Percentiles rank a stretch among this genome's conserved stretches.
Conservation (phyloP, 768 basidiomycete genomes). For the Leucocoprinus sp. region DNA sequence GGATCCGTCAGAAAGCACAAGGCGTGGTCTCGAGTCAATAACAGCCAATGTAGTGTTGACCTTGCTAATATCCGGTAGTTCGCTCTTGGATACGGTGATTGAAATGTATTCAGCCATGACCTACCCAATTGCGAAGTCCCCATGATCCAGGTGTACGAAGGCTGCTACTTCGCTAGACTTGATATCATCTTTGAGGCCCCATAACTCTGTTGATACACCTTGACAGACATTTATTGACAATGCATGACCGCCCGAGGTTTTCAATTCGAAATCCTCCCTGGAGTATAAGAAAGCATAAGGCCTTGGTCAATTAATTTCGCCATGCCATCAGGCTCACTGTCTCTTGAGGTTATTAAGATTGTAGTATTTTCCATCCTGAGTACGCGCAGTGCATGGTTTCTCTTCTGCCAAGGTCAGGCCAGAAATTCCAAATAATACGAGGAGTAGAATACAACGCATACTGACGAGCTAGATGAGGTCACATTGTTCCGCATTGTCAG, state of each 20-base stretch:
- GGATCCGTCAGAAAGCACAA: constrained; percentile 58
- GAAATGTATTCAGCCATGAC: constrained; percentile 13
- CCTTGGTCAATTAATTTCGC: background rate
- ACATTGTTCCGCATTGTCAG: background rate
- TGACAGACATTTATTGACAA: constrained; percentile 62
- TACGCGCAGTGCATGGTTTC: constrained; percentile 52
- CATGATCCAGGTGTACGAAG: constrained; percentile 50
- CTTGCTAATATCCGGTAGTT: constrained; percentile 26
- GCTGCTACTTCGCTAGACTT: constrained; percentile 49
- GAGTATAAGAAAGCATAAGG: constrained; percentile 12
- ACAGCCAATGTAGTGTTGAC: constrained; percentile 59
- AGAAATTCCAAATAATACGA: constrained; percentile 9
- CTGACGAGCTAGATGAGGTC: constrained; percentile 10
- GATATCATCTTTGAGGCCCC: constrained; percentile 48
- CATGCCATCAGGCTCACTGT: constrained; percentile 31
- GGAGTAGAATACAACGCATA: constrained; percentile 6
- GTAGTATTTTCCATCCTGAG: constrained; percentile 46
- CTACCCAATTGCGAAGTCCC: constrained; percentile 71
- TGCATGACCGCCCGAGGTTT: constrained; percentile 35
- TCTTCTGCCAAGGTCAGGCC: constrained; percentile 29
- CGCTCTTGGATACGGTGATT: background rate
- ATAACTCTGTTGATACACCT: constrained; percentile 45
- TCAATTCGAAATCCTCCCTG: constrained; percentile 60
- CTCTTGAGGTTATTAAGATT: constrained; percentile 57
- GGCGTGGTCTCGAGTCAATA: constrained; percentile 41